Evolutionary conservation across 2,329 filamentous ascomycete genomes (phyloP).

Genomic region (Pseudocercospora macadamiae): DNA sequence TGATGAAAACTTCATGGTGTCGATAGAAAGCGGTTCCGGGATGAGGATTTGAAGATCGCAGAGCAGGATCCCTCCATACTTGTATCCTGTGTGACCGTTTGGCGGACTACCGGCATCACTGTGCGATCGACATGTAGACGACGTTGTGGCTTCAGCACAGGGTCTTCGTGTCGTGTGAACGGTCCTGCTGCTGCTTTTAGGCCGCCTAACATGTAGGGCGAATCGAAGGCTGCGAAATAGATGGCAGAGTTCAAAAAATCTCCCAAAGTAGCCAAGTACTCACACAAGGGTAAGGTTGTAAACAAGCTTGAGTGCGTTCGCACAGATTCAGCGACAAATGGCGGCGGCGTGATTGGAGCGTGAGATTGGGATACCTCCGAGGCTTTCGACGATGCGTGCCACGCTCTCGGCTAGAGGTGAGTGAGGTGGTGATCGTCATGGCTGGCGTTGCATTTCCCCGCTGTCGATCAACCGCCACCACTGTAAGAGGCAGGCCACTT

Average conservation of each 20-base stretch:
- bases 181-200: not conserved
- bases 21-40: no score
- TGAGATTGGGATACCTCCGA: not conserved
- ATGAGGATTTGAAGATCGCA: no score
- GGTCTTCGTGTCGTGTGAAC: not conserved
- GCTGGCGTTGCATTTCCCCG: not conserved
- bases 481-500: not conserved
- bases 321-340: not conserved
- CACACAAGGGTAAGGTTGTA: not conserved
- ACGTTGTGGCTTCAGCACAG: not conserved
- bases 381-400: not conserved
- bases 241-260: not conserved
- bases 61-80: not conserved
- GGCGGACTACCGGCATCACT: not conserved
- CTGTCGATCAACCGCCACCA: not conserved
- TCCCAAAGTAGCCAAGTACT: not conserved
- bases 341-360: not conserved
- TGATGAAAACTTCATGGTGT: slow-evolving; percentile 16
- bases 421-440: not conserved
- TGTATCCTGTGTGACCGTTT: not conserved
- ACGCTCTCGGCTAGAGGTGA: not conserved
- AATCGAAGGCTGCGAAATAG: not conserved
- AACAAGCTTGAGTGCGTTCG: slow-evolving; percentile 4
- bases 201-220: not conserved
- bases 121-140: not conserved